Conservation (phyloP, 805 yeast species). For the Kuraishia piskuri region DNA sequence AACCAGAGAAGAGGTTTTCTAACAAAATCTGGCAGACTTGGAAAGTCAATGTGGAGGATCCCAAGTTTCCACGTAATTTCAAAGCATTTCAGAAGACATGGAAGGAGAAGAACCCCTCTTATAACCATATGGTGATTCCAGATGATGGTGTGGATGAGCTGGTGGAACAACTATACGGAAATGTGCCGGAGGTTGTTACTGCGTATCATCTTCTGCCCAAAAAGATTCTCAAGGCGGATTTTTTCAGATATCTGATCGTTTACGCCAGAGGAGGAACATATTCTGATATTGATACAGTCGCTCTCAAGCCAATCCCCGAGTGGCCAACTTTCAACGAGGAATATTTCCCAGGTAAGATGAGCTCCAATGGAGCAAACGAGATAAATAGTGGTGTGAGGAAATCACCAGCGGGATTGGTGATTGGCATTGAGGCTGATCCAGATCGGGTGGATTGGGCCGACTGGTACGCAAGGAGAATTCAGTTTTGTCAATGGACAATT, state of each 20-base stretch:
- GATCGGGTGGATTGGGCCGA: slow-evolving; percentile 90
- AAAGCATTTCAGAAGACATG: slow-evolving; percentile 49
- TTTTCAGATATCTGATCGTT: slow-evolving; percentile 79
- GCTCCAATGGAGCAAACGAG: not conserved
- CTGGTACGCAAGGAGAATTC: slow-evolving; percentile 90
- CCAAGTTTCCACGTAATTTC: slow-evolving; percentile 46
- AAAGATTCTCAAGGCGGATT: slow-evolving; percentile 82
- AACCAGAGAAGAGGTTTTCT: slow-evolving; percentile 54
- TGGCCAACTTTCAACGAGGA: slow-evolving; percentile 59
- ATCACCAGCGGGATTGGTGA: slow-evolving; percentile 58
- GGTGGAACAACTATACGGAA: slow-evolving; percentile 46
- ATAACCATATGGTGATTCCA: slow-evolving; percentile 62
- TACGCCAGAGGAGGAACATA: slow-evolving; percentile 92
- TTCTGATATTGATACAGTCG: slow-evolving; percentile 81
- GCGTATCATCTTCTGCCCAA: slow-evolving; percentile 78
- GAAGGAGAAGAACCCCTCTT: slow-evolving; percentile 48
- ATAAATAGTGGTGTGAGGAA: slow-evolving; percentile 2
- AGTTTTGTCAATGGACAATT: slow-evolving; percentile 96
- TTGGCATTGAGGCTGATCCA: slow-evolving; percentile 96
- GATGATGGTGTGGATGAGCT: slow-evolving; percentile 51
- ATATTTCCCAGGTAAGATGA: slow-evolving; percentile 4
- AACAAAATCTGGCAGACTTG: slow-evolving; percentile 91
- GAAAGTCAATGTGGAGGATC: slow-evolving; percentile 60
- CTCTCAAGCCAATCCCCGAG: slow-evolving; percentile 57
- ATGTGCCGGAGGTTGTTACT: slow-evolving; percentile 67